phyloP scores from a whole-genome alignment of 2,329 filamentous ascomycete species.

The Bipolaris zeicola region DNA sequence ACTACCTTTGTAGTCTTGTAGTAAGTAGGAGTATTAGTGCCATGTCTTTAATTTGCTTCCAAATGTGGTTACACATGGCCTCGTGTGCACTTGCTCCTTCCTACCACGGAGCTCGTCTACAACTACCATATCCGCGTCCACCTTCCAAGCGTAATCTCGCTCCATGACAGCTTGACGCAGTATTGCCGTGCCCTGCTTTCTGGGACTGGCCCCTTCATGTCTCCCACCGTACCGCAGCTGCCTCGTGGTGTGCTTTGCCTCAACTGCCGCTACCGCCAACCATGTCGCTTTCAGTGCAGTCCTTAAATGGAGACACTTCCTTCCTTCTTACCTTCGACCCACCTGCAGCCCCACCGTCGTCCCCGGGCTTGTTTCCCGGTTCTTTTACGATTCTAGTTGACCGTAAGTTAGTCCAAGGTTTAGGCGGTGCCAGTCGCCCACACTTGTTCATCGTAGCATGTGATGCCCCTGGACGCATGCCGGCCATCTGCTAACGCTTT shows the following conservation, averaged over 20 bases:
- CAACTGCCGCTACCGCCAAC: conserved; percentile 8
- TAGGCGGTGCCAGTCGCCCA: background rate
- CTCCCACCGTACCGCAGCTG: background rate
- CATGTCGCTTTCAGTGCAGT: conserved; percentile 69
- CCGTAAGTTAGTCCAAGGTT: conserved; percentile 38
- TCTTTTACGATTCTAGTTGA: conserved; percentile 73
- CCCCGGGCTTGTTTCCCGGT: conserved; percentile 49
- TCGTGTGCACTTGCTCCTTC: conserved; percentile 16
- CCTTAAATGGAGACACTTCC: conserved; percentile 68
- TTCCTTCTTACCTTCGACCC: conserved; percentile 69
- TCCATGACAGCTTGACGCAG: conserved; percentile 16
- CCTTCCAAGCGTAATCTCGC: conserved; percentile 14
- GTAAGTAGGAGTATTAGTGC: background rate
- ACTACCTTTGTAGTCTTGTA: background rate
- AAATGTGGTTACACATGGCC: conserved; percentile 3
- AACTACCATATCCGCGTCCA: conserved; percentile 15
- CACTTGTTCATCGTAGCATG: background rate
- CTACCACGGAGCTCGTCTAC: conserved; percentile 6
- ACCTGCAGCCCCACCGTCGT: conserved; percentile 50
- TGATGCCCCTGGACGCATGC: background rate
- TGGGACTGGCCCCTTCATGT: conserved; percentile 4
- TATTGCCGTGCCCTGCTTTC: conserved; percentile 1
- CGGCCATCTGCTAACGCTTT: conserved; percentile 5
- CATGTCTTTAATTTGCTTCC: background rate
- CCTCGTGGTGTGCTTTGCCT: conserved; percentile 8